Evolutionary conservation across 2,329 filamentous ascomycete genomes (phyloP).

Genomic region (Apiospora koreana): DNA sequence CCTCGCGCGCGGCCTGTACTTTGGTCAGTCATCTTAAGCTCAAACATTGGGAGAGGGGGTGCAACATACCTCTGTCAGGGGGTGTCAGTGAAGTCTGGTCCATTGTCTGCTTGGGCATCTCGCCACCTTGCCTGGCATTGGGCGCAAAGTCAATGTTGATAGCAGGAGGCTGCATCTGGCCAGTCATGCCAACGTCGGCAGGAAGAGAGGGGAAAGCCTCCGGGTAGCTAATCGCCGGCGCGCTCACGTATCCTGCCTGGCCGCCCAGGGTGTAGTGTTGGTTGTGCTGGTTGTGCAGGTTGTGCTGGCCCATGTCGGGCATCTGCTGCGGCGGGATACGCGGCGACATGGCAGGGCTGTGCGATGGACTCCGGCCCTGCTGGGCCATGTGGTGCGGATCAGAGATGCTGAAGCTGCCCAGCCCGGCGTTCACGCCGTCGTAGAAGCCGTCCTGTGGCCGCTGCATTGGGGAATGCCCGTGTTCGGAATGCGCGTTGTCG

Average conservation of each 20-base stretch:
- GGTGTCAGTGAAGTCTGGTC: slow-evolving; percentile 82
- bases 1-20: slow-evolving; percentile 48
- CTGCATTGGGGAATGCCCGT: slow-evolving; percentile 79
- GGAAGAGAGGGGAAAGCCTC: slow-evolving; percentile 56
- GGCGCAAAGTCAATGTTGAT: slow-evolving; percentile 95
- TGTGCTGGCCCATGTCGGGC: slow-evolving; percentile 51
- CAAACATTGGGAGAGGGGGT: not conserved
- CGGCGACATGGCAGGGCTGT: slow-evolving; percentile 68
- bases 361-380: slow-evolving; percentile 78
- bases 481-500: slow-evolving; percentile 59
- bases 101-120: slow-evolving; percentile 63
- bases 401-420: slow-evolving; percentile 79
- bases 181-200: slow-evolving; percentile 55
- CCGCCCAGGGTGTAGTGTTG: slow-evolving; percentile 44
- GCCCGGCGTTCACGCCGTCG: slow-evolving; percentile 70
- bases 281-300: slow-evolving; percentile 47
- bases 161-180: slow-evolving; percentile 78
- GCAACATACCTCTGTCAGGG: slow-evolving; percentile 63
- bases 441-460: slow-evolving; percentile 74
- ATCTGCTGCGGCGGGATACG: slow-evolving; percentile 59
- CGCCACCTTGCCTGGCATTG: slow-evolving; percentile 64
- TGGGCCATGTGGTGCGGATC: slow-evolving; percentile 68
- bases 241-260: slow-evolving; percentile 40
- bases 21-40: slow-evolving; percentile 21
- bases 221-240: slow-evolving; percentile 44